These are phyloP conservation scores for Akanthomyces uredinophilus DNA, from an alignment of 2,329 filamentous ascomycete species.

Conservation along the genomic window DNA sequence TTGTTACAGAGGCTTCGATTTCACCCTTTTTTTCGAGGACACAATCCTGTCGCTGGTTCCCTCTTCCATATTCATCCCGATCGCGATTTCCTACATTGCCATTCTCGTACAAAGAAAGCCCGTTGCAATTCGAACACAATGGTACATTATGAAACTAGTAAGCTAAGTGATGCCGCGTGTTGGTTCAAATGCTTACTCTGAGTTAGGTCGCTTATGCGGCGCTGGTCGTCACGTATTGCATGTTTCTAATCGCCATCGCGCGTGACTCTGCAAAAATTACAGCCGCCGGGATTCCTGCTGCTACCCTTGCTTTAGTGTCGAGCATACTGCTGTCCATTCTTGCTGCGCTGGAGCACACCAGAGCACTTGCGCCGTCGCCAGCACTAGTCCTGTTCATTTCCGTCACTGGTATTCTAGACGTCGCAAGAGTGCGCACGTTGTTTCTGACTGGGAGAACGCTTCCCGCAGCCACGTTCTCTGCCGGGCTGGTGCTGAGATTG, in stretches of 20 bases:
- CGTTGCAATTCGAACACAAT: neutral
- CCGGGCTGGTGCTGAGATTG: neutral
- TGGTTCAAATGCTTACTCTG: neutral
- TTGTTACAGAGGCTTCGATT: conserved; percentile 1
- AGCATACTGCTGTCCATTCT: neutral
- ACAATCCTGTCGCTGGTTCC: neutral
- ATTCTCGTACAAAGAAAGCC: neutral
- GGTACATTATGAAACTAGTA: neutral
- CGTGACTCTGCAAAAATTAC: neutral
- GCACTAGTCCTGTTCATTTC: neutral
- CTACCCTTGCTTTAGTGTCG: neutral
- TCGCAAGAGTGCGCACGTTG: neutral
- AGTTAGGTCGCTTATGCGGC: neutral
- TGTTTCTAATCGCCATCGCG: neutral
- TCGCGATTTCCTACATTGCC: neutral
- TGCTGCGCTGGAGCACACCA: neutral
- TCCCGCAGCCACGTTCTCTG: neutral
- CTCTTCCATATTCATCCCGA: neutral
- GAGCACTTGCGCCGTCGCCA: neutral
- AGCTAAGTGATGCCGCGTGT: neutral
- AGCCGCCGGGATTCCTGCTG: neutral
- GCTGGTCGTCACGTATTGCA: neutral
- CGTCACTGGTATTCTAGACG: neutral
- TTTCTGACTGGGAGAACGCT: neutral
- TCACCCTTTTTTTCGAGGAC: neutral